Conservation (phyloP, 345 rosid genomes). For the Dipteronia sinensis region DNA sequence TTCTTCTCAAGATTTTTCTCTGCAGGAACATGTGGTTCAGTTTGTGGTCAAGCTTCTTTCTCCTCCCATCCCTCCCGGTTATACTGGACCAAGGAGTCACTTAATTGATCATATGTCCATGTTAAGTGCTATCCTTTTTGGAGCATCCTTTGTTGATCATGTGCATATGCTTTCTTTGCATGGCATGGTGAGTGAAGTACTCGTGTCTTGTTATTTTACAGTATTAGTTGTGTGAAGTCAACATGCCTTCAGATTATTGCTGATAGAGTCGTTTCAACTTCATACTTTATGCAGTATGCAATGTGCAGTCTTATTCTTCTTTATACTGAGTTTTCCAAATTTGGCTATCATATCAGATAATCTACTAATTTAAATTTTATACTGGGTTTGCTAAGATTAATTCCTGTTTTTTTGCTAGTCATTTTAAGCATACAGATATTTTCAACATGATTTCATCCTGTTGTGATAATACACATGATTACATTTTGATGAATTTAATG, state of each 20-base stretch:
- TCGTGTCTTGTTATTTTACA: not conserved
- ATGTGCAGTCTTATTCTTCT: not conserved
- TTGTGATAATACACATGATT: not conserved
- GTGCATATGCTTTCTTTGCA: slow-evolving; percentile 66
- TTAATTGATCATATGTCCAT: slow-evolving; percentile 53
- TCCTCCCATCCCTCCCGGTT: slow-evolving; percentile 48
- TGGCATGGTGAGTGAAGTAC: slow-evolving; percentile 55
- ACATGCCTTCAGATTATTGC: slow-evolving; percentile 17
- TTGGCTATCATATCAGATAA: not conserved
- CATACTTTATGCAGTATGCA: not conserved
- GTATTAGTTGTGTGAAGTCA: not conserved
- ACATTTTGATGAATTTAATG: not conserved
- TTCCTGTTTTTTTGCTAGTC: not conserved
- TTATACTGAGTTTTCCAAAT: not conserved
- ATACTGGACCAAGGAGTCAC: slow-evolving; percentile 40
- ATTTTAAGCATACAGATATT: not conserved
- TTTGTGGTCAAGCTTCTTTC: slow-evolving; percentile 68
- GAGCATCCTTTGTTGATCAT: slow-evolving; percentile 52
- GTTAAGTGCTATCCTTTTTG: slow-evolving; percentile 56
- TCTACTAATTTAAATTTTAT: not conserved
- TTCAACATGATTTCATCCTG: not conserved
- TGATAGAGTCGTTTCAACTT: slow-evolving; percentile 4
- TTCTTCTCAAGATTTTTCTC: slow-evolving; percentile 12
- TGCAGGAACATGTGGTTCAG: slow-evolving; percentile 64
- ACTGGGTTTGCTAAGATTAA: not conserved